Base-by-base conservation (phyloP, 192 early-diverging fungal species). In the Pilobolus umbonatus region DNA sequence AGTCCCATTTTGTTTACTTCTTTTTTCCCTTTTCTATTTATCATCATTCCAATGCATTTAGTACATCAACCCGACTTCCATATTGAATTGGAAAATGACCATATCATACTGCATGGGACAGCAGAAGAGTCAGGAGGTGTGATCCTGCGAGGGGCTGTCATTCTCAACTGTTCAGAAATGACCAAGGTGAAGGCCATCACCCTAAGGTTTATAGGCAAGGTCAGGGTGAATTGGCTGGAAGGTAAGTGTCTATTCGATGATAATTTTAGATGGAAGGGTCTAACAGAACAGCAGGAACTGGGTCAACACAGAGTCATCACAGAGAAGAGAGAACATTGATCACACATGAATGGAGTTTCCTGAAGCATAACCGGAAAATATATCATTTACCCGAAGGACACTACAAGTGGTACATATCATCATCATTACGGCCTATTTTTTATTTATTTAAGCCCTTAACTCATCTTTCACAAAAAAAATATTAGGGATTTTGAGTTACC, bases 281-380 rank as follows among this genome's bases (percentile, higher is more conserved):
- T 36, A 10, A 9, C 30, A 26, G 29, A 51, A 51, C 11, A 22
- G 0, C 43, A 40, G 34, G 60, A 30, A 28, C 45, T 14, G 71
- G 71, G 22, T 62, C 71, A 22, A 59, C 57, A 9, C 74, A 72
- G 59, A 24, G 35, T 2, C 55, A 64, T 51, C 57, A 56, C 50
- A 42, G 60, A 25, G 61, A 73, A 22, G 65, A 76, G 62, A 31
- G 68, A 24, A 69, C 72, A 22, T 54, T 87, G 15, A 50, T 77
- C 25, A 54, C 77, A 30, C 85, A 85, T 42, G 68, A 78, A 29
- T 87, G 85, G 85, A 35, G 21, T 26, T 87, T 87, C 49, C 54
- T 81, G 10, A 67, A 70, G 31, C 57, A 71, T 5, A 72, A 69
- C 46, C 68, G 66, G 39, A 75, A 76, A 24, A 32, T 62, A 5